Percentiles rank a stretch among this genome's conserved stretches.
These are phyloP conservation scores for Yarrowia keelungensis DNA, from an alignment of 805 yeast genomes.

Conservation along the genomic window DNA sequence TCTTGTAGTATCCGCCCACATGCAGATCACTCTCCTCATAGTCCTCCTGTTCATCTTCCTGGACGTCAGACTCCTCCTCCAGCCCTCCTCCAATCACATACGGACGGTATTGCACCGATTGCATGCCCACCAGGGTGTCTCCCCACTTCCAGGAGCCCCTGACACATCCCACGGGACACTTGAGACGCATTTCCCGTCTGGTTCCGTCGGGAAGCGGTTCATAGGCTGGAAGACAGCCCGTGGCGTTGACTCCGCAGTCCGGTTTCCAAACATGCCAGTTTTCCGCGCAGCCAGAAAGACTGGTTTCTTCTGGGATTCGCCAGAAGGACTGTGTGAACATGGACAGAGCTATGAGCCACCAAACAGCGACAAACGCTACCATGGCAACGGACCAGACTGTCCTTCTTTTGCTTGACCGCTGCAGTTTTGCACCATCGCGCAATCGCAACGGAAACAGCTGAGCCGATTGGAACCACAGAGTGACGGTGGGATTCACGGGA, in stretches of 20 bases:
- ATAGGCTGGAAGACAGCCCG: conserved; percentile 11
- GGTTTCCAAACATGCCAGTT: conserved; percentile 34
- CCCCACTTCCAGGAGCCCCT: conserved; percentile 78
- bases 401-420: not conserved
- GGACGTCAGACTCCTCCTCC: conserved; percentile 32
- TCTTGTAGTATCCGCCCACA: conserved; percentile 1
- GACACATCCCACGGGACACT: conserved; percentile 91
- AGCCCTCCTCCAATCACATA: conserved; percentile 80
- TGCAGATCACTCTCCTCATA: conserved; percentile 12
- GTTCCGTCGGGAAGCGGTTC: conserved; percentile 19
- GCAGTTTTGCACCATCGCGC: conserved; percentile 3
- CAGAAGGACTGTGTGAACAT: conserved; percentile 26
- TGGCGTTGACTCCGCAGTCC: conserved; percentile 23
- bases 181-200: conserved; percentile 48
- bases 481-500: conserved; percentile 23
- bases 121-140: conserved; percentile 73
- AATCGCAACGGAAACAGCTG: conserved; percentile 13
- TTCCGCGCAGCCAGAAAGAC: conserved; percentile 7
- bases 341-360: conserved; percentile 2
- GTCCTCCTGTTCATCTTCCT: conserved; percentile 11
- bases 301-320: conserved; percentile 27
- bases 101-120: conserved; percentile 70
- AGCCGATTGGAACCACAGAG: conserved; percentile 18
- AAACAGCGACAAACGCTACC: conserved; percentile 5
- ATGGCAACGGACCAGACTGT: not conserved